Evolutionary conservation across 2,329 filamentous ascomycete genomes (phyloP), one percentile per base, ranked within the genome.

Genomic region (Huntiella decipiens): DNA sequence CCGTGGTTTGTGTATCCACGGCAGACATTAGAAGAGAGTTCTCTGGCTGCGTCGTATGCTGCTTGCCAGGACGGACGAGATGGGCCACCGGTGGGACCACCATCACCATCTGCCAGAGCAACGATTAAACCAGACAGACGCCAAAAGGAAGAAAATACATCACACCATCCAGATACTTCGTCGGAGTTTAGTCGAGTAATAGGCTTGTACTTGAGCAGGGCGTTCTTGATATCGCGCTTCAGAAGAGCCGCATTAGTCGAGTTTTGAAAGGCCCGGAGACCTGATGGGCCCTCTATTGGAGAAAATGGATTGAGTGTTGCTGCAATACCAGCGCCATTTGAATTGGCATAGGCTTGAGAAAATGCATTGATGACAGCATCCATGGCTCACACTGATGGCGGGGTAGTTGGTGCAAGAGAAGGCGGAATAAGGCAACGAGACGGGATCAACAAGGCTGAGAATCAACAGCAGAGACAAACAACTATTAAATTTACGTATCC

Each of bases 21-120:
- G 48, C 87, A 78, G 35, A 96, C 66, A 41, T 70, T 67, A 51
- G 80, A 82, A 39, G 82, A 75, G 51, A 96, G 58, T 36, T 93
- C 83, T 57, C 84, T 92, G 87, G 91, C 96, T 8, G 77, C 66
- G 51, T 86, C 80, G 57, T 94, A 98, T 0, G 87, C 82, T 46
- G 73, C 79, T n/a, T 71, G 71, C 78, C 83, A 93, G 1, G 42
- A 40, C 4, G 40, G 40, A 13, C 40, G 28, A 8, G 40, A 16
- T 8, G 40, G 40, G 11, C 12, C 13, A 28, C 22, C 22, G 55
- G 62, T 58, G 53, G 58, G 56, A 19, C 45, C 50, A 38, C 52
- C 51, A 50, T 57, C 56, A 13, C 67, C 63, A 50, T 77, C 72
- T 49, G 82, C 73, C 8, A 74, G 73, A 11, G 71, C 71, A 44